Base-by-base conservation (phyloP, 1,284 basidiomycete species). In the Cryptococcus jaspeensis region DNA sequence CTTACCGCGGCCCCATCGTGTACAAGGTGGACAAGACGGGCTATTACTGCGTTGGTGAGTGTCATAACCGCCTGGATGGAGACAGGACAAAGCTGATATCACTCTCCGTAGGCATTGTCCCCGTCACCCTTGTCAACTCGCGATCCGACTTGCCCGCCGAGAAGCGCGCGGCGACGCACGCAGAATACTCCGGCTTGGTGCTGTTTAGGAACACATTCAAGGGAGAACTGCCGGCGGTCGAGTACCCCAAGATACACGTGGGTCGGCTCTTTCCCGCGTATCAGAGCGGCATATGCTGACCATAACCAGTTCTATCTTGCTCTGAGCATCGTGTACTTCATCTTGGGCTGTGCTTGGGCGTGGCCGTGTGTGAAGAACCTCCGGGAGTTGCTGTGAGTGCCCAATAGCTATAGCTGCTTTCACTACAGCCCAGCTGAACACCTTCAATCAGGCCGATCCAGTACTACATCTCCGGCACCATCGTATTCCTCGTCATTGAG, bases 191-290 rank as follows among this genome's bases (percentile, higher is more conserved):
- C 8, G 95, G 92, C 28, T 78, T 82, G 28, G 88, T 98, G 43
- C 80, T 88, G 45, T 99, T 98, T 82, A 84, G 84, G 66, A 98
- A 97, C 76, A 85, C 82, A 2, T 98, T 98, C 73, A 79, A 88
- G 39, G 95, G 95, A 38, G 85, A 90, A 73, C 82, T 99, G 18
- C 85, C 95, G 3, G 93, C 94, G 3, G 84, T 89, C 2, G 95
- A 99, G 74, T 96, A 97, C 74, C 95, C 95, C n/a, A 99, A 99
- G 84, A 89, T 98, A 69, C 87, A 85, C 61, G 92, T 95, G 74
- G 72, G 89, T 80, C 13, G 12, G 16, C 8, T 42, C 18, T 49
- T 36, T 60, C 0, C n/a, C n/a, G n/a, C n/a, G 44, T 3, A 12
- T 15, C 39, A 13, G 2, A 35, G 20, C 13, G n/a, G 12, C n/a